phyloP scores from a whole-genome alignment of 2,329 filamentous ascomycete species.

The Aureobasidium sp. region DNA sequence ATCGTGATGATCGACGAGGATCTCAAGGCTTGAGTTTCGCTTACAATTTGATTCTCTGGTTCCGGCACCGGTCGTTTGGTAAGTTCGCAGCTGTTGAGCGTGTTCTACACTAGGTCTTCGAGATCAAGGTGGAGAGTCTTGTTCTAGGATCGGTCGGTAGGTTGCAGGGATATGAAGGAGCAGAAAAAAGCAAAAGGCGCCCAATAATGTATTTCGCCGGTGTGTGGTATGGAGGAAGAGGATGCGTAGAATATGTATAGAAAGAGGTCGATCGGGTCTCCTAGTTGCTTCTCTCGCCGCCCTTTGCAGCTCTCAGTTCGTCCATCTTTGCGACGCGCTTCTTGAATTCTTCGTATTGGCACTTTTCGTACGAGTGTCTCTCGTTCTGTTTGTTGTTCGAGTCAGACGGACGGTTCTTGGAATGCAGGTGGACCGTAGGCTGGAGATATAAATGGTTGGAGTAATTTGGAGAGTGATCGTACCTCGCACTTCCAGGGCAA shows the following conservation, averaged over 20 bases:
- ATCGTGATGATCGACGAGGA: too few species aligned
- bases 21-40: too few species aligned
- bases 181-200: background rate
- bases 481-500: slow-evolving; percentile 98
- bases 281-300: slow-evolving; percentile 77
- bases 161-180: too few species aligned
- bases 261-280: background rate
- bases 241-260: background rate
- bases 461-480: slow-evolving; percentile 21
- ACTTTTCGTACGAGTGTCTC: slow-evolving; percentile 97
- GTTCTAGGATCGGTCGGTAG: too few species aligned
- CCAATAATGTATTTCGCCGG: background rate
- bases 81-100: too few species aligned
- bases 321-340: slow-evolving; percentile 98
- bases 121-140: too few species aligned
- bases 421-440: background rate
- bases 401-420: background rate
- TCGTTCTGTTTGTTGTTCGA: slow-evolving; percentile 60
- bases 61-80: too few species aligned
- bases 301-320: slow-evolving; percentile 81
- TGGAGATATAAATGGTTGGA: too few species aligned
- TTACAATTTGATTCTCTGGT: too few species aligned
- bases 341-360: slow-evolving; percentile 99
- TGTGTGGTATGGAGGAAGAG: too few species aligned
- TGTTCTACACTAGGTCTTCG: too few species aligned